phyloP scores from a whole-genome alignment of 2,329 filamentous ascomycete genomes.

The Neonectria punicea region DNA sequence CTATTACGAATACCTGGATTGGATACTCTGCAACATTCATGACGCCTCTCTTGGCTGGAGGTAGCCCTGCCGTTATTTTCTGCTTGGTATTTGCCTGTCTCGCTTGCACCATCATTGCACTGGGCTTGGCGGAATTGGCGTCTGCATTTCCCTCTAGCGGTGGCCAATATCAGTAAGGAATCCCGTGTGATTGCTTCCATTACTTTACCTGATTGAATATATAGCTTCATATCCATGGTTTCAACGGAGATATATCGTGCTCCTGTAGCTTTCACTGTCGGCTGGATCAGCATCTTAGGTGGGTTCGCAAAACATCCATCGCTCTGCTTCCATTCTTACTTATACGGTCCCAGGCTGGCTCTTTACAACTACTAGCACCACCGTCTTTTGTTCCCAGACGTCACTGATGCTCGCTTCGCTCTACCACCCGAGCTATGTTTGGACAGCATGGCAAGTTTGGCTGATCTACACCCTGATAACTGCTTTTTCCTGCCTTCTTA shows the following conservation, averaged over 20 bases:
- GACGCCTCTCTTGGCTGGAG: not conserved
- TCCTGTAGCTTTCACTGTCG: no score
- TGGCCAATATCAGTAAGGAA: conserved; percentile 10
- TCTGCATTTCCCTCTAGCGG: conserved; percentile 7
- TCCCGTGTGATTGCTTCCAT: no score
- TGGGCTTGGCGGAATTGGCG: conserved; percentile 8
- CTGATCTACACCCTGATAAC: not conserved
- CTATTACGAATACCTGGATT: conserved; percentile 11
- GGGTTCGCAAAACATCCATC: no score
- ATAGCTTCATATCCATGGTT: not conserved
- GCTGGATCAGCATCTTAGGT: no score
- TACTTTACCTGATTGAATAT: no score
- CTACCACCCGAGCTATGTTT: not conserved
- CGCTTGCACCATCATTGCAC: not conserved
- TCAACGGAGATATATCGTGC: no score
- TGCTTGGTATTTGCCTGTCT: not conserved
- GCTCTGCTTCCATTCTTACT: no score
- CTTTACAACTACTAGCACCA: no score
- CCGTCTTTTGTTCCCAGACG: not conserved
- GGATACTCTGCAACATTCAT: conserved; percentile 1
- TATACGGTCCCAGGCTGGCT: no score
- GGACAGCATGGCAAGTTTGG: conserved; percentile 5
- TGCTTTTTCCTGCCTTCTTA: not conserved
- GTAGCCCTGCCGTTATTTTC: conserved; percentile 6
- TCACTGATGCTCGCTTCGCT: not conserved